phyloP scores from a whole-genome alignment of 2,329 filamentous ascomycete species.

The Fusarium sp. region DNA sequence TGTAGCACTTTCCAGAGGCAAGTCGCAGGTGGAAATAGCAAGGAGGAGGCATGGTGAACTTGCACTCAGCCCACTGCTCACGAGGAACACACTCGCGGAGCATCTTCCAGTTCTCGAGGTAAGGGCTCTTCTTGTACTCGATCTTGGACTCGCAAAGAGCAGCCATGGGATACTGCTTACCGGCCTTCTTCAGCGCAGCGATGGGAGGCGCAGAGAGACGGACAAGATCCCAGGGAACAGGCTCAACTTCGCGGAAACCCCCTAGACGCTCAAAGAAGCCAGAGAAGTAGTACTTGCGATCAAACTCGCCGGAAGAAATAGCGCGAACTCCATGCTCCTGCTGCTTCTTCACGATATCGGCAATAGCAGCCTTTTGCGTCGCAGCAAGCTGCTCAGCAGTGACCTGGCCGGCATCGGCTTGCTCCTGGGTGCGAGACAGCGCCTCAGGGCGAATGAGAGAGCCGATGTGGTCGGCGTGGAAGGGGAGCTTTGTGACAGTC shows the following conservation, averaged over 20 bases:
- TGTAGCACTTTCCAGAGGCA: constrained; percentile 63
- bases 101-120: constrained; percentile 56
- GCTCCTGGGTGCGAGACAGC: constrained; percentile 63
- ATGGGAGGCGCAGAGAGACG: constrained; percentile 53
- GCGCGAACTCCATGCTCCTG: constrained; percentile 69
- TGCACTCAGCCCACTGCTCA: constrained; percentile 70
- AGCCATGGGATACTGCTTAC: constrained; percentile 53
- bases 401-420: constrained; percentile 61
- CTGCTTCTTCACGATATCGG: constrained; percentile 73
- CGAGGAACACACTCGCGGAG: constrained; percentile 59
- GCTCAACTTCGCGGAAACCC: constrained; percentile 52
- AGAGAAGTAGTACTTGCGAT: constrained; percentile 60
- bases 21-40: constrained; percentile 72
- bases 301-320: constrained; percentile 77
- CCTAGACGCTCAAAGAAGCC: constrained; percentile 61
- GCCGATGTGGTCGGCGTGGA: constrained; percentile 78
- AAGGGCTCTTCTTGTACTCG: constrained; percentile 53
- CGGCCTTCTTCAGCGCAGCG: constrained; percentile 52
- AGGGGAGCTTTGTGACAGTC: constrained; percentile 57
- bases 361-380: constrained; percentile 71
- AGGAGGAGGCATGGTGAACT: constrained; percentile 74
- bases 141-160: constrained; percentile 57
- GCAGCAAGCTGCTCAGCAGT: constrained; percentile 58
- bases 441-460: constrained; percentile 74
- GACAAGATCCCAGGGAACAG: constrained; percentile 52